These are phyloP conservation scores for Rubia balearica DNA, from an alignment of 305 asterid genomes.

Conservation along the genomic window DNA sequence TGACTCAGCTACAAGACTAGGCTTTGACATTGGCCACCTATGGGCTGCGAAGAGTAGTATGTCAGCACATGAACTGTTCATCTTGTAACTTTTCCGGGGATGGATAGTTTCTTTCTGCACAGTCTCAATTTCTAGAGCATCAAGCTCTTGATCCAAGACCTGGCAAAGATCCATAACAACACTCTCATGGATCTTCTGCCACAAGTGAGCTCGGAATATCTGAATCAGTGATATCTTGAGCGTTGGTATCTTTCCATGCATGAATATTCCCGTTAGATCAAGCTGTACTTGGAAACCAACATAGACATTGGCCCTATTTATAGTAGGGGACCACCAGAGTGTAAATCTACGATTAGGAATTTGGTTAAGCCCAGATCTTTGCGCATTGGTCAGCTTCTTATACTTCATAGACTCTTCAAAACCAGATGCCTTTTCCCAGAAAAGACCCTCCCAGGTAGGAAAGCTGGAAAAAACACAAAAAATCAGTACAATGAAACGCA, in stretches of 20 bases:
- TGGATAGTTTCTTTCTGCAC: constrained; percentile 99
- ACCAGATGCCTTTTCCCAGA: constrained; percentile 99
- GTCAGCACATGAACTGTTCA: constrained; percentile 99
- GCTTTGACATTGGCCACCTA: constrained; percentile 99
- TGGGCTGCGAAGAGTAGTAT: constrained; percentile 97
- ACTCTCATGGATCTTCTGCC: constrained; percentile 99
- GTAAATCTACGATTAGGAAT: constrained; percentile 96
- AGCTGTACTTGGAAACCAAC: constrained; percentile 99
- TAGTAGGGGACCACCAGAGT: constrained; percentile 99
- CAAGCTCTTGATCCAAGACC: constrained; percentile 97
- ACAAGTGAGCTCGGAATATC: constrained; percentile 99
- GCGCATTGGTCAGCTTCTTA: constrained; percentile 95
- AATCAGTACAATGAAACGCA: not conserved
- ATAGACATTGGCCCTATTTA: constrained; percentile 93
- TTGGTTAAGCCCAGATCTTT: constrained; percentile 97
- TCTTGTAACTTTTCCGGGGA: constrained; percentile 98
- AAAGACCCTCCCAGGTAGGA: constrained; percentile 99
- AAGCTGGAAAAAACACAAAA: constrained; percentile 48
- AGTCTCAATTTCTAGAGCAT: constrained; percentile 96
- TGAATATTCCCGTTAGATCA: constrained; percentile 96
- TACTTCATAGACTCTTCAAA: constrained; percentile 99
- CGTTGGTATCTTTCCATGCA: constrained; percentile 99
- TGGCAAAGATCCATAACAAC: constrained; percentile 99
- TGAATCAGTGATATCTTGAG: constrained; percentile 93
- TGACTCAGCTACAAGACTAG: constrained; percentile 97